Base-by-base conservation (phyloP, 352 stramenopile species). In the Phytophthora multivora region DNA sequence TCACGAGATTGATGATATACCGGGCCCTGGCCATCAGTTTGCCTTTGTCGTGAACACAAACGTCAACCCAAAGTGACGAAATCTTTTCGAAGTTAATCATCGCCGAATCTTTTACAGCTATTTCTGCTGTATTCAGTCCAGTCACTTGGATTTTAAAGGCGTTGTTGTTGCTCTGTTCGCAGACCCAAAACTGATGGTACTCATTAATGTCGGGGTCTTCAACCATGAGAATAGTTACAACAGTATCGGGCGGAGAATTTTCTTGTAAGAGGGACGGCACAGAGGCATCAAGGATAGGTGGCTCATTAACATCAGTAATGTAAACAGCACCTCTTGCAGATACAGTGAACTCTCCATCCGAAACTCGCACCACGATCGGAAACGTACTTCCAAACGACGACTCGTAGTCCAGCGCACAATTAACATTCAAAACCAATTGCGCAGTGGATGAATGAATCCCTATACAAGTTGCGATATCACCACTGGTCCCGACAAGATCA, bases 241-340 rank as follows among this genome's bases (percentile, higher is more conserved):
- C 13, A 4, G 53, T 66, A 25, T 30, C 42, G 6, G 41, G 42
- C 5, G 16, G 21, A 5, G 53, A 48, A 51, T 73, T 73, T n/a
- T 73, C 65, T 5, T 26, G 42, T 7, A 73, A 21, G 13, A 69
- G 19, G 12, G 31, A 47, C 0, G 38, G 13, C 15, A 35, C 18
- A 5, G 42, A 51, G 11, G 2, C 4, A 1, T 47, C 18, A n/a
- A 73, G 26, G 1, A 51, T 31, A 1, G 65, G 65, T 4, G 59
- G 28, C 63, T 89, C 79, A 23, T 89, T 89, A 6, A 87, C 61
- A 43, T 87, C 67, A 0, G 23, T 67, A 13, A 83, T 43, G n/a
- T 57, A 60, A 21, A 81, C 36, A 3, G 52, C 40, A n/a, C 65
- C 66, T 8, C 54, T 54, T 11, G 36, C 41, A 10, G 16, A 53